phyloP scores from a whole-genome alignment of 352 stramenopile species.

The Phytophthora colocasiae region DNA sequence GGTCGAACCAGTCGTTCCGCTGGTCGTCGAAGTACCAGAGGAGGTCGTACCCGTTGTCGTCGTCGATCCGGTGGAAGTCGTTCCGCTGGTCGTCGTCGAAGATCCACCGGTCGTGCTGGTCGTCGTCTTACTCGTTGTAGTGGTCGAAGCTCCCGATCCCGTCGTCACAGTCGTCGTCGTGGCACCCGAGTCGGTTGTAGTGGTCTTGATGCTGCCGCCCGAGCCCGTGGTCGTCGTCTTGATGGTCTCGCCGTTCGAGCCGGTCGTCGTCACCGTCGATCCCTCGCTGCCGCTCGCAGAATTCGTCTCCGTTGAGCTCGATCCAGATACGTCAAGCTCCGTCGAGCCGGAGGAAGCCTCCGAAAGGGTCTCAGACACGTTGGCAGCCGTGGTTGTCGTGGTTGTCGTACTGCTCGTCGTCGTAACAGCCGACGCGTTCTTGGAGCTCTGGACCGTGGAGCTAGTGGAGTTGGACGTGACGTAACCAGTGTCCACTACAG shows the following conservation, averaged over 20 bases:
- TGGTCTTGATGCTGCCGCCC: slow-evolving; percentile 13
- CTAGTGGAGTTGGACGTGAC: slow-evolving; percentile 41
- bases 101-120: slow-evolving; percentile 21
- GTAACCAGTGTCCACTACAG: slow-evolving; percentile 40
- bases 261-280: slow-evolving; percentile 21
- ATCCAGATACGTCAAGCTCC: slow-evolving; percentile 29
- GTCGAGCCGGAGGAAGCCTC: slow-evolving; percentile 32
- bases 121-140: slow-evolving; percentile 19
- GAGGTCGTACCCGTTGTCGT: slow-evolving; percentile 22
- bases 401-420: slow-evolving; percentile 36
- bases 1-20: slow-evolving; percentile 7
- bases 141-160: slow-evolving; percentile 20
- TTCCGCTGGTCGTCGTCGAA: slow-evolving; percentile 27
- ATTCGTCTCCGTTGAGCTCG: slow-evolving; percentile 11
- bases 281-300: slow-evolving; percentile 20
- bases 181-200: slow-evolving; percentile 8
- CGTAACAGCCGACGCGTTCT: slow-evolving; percentile 23
- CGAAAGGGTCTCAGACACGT: slow-evolving; percentile 35
- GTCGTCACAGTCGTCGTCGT: slow-evolving; percentile 10
- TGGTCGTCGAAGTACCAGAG: slow-evolving; percentile 13
- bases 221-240: slow-evolving; percentile 26
- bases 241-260: slow-evolving; percentile 21
- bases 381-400: slow-evolving; percentile 29
- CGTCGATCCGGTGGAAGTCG: slow-evolving; percentile 10
- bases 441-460: slow-evolving; percentile 28